Evolutionary conservation across 2,329 filamentous ascomycete genomes (phyloP).

Genomic region (Nemania sp.): DNA sequence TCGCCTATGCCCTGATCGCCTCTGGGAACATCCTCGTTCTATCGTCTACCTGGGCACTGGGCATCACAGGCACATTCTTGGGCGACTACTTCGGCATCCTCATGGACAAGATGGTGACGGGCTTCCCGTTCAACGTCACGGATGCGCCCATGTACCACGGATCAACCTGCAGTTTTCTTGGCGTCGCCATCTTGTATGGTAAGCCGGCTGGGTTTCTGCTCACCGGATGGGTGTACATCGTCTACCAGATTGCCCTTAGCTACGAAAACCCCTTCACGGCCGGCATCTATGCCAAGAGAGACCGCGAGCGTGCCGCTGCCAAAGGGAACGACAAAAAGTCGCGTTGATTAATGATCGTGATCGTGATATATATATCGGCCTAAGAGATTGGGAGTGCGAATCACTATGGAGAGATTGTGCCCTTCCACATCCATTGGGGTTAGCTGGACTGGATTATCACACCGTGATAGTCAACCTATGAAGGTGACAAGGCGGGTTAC

Average conservation of each 20-base stretch:
- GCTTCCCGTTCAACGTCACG: slow-evolving; percentile 93
- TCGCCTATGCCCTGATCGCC: slow-evolving; percentile 73
- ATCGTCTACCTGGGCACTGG: slow-evolving; percentile 87
- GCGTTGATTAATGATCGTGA: slow-evolving; percentile 43
- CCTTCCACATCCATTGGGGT: background rate
- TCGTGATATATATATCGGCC: background rate
- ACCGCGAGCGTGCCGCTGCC: slow-evolving; percentile 57
- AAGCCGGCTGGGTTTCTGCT: slow-evolving; percentile 85
- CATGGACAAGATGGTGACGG: slow-evolving; percentile 92
- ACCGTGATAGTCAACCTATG: background rate
- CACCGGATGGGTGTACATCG: slow-evolving; percentile 72
- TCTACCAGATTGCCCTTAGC: slow-evolving; percentile 79
- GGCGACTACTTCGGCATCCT: slow-evolving; percentile 99
- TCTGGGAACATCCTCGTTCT: slow-evolving; percentile 84
- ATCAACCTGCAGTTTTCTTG: slow-evolving; percentile 88
- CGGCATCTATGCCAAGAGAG: slow-evolving; percentile 88
- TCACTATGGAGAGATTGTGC: background rate
- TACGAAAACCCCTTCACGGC: slow-evolving; percentile 96
- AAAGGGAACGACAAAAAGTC: slow-evolving; percentile 55
- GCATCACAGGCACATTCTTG: slow-evolving; percentile 92
- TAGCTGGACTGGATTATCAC: background rate
- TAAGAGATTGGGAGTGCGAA: background rate
- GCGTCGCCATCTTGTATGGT: slow-evolving; percentile 80
- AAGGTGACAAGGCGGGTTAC: background rate
- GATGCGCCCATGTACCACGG: slow-evolving; percentile 96